Base-by-base conservation (phyloP, 2,329 filamentous ascomycete genomes). In the Pestalotiopsis sp. region DNA sequence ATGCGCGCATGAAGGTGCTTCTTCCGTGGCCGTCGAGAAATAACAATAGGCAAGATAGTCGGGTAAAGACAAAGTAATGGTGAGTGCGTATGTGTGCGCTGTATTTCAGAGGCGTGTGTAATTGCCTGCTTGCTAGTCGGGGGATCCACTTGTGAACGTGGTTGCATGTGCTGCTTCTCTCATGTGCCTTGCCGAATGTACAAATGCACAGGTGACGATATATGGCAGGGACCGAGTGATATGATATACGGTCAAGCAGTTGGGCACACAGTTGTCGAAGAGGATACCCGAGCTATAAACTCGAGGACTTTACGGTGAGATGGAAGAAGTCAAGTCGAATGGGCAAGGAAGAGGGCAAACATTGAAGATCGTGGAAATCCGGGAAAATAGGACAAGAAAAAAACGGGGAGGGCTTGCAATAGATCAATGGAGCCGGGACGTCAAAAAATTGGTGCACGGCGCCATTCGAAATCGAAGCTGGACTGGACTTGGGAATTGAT, bases 81-180 rank as follows among this genome's bases (percentile, higher is more conserved):
- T 52, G 45, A 20, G n/a, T 59, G 5, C 25, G 23, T 59, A 59
- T 36, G 59, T 62, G 41, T 62, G 59, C 59, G 59, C 59, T 62
- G 59, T 39, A 62, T 62, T 62, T 14, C 59, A 52, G 59, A 13
- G 12, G 57, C 23, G 57, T 27, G 25, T 62, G 31, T 36, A 36
- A 36, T 36, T 36, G 31, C 31, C 9, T 36, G 38, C 12, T 38
- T 62, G 59, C 27, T 60, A 27, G 23, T 36, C 38, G 57, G 25
- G 57, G 41, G 45, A 52, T 27, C 57, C 45, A 27, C 57, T 27
- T 36, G 6, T 59, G 9, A 36, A 59, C 12, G n/a, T 27, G 13
- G 23, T 27, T 27, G 23, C 23, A 36, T 27, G 57, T 31, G 27
- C 31, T 36, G 57, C 14, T 59, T 23, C 20, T 59, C 23, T 20